These are phyloP conservation scores for Zygotorulaspora mrakii DNA, from an alignment of 1,139 yeast genomes.

Conservation along the genomic window DNA sequence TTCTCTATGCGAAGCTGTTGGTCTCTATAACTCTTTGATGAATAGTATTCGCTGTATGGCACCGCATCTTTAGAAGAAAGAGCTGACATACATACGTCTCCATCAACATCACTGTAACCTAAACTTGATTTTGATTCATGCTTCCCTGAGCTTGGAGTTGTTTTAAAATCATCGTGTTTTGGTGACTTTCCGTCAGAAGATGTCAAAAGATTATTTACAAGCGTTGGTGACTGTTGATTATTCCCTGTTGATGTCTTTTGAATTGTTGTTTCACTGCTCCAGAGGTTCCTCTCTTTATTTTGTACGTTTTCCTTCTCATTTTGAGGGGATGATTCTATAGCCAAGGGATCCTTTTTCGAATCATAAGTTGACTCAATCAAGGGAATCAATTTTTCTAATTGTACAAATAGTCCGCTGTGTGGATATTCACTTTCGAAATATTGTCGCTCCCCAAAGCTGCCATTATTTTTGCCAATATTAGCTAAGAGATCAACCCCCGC, in stretches of 20 bases:
- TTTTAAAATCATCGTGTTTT: not conserved
- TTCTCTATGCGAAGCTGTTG: conserved; percentile 11
- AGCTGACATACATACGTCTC: not conserved
- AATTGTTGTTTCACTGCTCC: conserved; percentile 17
- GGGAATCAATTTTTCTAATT: conserved; percentile 55
- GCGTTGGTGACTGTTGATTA: conserved; percentile 28
- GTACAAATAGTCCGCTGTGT: conserved; percentile 70
- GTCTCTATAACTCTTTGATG: not conserved
- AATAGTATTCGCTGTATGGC: not conserved
- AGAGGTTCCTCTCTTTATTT: conserved; percentile 12
- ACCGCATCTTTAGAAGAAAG: not conserved
- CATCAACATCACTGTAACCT: not conserved
- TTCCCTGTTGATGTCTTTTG: conserved; percentile 11
- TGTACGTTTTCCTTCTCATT: not conserved
- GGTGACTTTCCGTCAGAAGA: conserved; percentile 5
- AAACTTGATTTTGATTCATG: not conserved
- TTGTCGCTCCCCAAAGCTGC: conserved; percentile 54
- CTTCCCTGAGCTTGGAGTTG: not conserved
- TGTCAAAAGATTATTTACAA: conserved; percentile 16
- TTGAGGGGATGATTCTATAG: conserved; percentile 3
- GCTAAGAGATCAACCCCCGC: conserved; percentile 85
- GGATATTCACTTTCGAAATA: conserved; percentile 65
- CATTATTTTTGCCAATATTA: conserved; percentile 73
- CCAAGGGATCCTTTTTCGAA: conserved; percentile 20
- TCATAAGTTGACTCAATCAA: conserved; percentile 22